Evolutionary conservation across 2,329 filamentous ascomycete species (phyloP).

Genomic region (Botrytis pseudocinerea): DNA sequence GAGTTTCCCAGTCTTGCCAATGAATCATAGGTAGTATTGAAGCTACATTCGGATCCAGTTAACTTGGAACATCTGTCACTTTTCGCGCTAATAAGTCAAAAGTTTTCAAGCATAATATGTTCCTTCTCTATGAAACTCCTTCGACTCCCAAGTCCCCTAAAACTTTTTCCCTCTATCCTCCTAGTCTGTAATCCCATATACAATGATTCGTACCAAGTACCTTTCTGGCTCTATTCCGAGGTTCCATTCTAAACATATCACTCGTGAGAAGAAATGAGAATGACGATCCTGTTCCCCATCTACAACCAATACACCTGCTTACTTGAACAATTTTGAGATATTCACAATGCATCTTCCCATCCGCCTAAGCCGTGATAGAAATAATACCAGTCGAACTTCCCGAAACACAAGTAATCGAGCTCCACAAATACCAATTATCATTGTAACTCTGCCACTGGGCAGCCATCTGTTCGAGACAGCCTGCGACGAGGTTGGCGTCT

Average conservation of each 20-base stretch:
- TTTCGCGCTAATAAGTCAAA: not conserved
- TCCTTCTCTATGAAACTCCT: not conserved
- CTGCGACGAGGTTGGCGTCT: not conserved
- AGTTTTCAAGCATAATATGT: not conserved
- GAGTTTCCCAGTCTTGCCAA: not conserved
- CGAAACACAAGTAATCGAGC: not conserved
- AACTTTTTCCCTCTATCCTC: not conserved
- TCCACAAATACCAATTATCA: not conserved
- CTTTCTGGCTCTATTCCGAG: not conserved
- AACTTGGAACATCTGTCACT: not conserved
- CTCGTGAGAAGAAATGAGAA: not conserved
- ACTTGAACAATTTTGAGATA: not conserved
- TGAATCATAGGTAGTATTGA: not conserved
- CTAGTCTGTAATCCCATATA: not conserved
- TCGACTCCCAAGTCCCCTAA: not conserved
- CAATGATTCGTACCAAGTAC: not conserved
- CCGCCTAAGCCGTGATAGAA: not conserved
- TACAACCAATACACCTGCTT: not conserved
- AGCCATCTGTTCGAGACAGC: not conserved
- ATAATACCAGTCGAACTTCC: not conserved
- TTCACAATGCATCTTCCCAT: no score
- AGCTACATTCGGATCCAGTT: not conserved
- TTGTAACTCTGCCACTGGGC: not conserved
- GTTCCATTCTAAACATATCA: not conserved
- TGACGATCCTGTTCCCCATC: not conserved